Percentiles rank a stretch among this genome's conserved stretches.
phyloP scores from a whole-genome alignment of 2,329 filamentous ascomycete genomes.

The Fusarium sublunatum region DNA sequence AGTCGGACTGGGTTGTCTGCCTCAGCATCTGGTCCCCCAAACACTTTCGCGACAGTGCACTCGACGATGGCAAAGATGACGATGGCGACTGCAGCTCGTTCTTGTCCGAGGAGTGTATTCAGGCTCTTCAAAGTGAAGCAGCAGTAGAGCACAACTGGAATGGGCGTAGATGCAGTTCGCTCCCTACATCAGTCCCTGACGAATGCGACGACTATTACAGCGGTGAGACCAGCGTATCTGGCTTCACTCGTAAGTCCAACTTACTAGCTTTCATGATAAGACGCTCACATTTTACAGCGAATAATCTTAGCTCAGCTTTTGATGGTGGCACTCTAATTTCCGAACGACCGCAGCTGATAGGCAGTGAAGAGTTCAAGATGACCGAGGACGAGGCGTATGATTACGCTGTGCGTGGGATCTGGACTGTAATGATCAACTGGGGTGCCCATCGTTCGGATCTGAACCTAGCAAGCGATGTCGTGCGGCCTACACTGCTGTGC shows the following conservation, averaged over 20 bases:
- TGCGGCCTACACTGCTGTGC: conserved; percentile 19
- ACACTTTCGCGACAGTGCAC: neutral
- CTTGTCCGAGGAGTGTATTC: conserved; percentile 18
- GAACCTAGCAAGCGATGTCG: neutral
- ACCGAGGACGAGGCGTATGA: conserved; percentile 20
- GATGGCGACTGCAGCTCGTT: conserved; percentile 26
- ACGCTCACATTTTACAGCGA: conserved; percentile 3
- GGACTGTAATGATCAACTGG: conserved; percentile 28
- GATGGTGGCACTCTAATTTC: conserved; percentile 11
- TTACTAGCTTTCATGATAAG: neutral
- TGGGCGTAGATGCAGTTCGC: neutral
- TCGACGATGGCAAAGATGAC: conserved; percentile 14
- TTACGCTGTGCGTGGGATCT: conserved; percentile 22
- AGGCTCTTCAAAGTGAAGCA: neutral
- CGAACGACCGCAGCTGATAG: neutral
- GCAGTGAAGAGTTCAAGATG: neutral
- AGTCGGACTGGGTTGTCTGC: conserved; percentile 18
- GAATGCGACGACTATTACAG: conserved; percentile 14
- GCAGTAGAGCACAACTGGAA: neutral
- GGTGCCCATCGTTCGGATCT: neutral
- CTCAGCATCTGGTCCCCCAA: conserved; percentile 6
- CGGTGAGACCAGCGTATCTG: neutral
- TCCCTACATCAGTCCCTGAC: neutral
- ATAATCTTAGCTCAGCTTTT: conserved; percentile 7
- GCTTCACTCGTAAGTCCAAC: conserved; percentile 1